Evolutionary conservation across 306 rosid species (phyloP).

Genomic region (Abrus pulchellus): DNA sequence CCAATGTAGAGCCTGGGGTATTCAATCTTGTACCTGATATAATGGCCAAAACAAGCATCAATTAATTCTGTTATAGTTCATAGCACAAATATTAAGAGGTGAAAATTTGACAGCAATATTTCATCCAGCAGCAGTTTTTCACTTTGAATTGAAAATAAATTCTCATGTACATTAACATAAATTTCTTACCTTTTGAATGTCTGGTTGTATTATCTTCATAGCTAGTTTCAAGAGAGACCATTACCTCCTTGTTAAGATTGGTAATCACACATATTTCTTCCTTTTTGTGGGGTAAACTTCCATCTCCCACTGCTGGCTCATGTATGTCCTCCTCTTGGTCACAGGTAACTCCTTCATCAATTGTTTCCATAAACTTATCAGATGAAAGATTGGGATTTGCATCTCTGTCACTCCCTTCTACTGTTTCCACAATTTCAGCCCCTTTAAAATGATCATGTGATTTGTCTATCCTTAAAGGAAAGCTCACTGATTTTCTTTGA

Average conservation of each 20-base stretch:
- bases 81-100: constrained; percentile 18
- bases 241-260: constrained; percentile 46
- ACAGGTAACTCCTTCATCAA: constrained; percentile 41
- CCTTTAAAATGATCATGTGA: constrained; percentile 49
- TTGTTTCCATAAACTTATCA: constrained; percentile 33
- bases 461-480: constrained; percentile 41
- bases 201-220: constrained; percentile 46
- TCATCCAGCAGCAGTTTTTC: constrained; percentile 2
- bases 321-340: constrained; percentile 42
- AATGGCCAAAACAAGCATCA: constrained; percentile 31
- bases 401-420: constrained; percentile 41
- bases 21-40: constrained; percentile 51
- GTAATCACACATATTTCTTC: constrained; percentile 41
- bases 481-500: constrained; percentile 52
- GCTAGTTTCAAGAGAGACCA: constrained; percentile 50
- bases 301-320: constrained; percentile 47
- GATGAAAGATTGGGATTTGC: constrained; percentile 44
- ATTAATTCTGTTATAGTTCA: constrained; percentile 8
- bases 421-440: constrained; percentile 50
- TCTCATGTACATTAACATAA: constrained; percentile 18
- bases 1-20: constrained; percentile 25
- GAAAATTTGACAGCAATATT: neutral
- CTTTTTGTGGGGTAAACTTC: constrained; percentile 45
- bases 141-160: neutral
- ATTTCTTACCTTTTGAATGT: constrained; percentile 65